phyloP scores from a whole-genome alignment of 2,329 filamentous ascomycete genomes.

The Exophiala spinifera region DNA sequence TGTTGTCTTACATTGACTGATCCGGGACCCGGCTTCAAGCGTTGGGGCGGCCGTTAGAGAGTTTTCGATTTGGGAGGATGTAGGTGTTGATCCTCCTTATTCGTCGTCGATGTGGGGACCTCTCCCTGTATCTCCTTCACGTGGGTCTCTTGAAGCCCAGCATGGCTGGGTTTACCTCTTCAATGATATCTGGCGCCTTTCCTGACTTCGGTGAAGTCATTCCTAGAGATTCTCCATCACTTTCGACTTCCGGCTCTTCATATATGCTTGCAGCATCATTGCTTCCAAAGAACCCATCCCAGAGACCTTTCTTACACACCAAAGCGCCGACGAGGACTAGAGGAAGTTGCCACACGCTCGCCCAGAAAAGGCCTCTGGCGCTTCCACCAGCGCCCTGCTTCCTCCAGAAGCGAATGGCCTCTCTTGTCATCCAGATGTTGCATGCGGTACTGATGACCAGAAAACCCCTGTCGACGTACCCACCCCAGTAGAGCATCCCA shows the following conservation, averaged over 20 bases:
- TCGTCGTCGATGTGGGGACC: too few relatives aligned
- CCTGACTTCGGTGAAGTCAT: conserved; percentile 17
- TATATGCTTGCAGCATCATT: conserved; percentile 51
- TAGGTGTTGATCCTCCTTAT: not conserved
- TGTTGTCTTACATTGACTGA: too few relatives aligned
- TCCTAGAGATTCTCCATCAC: conserved; percentile 19
- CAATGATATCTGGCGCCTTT: conserved; percentile 13
- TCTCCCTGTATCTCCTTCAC: not conserved
- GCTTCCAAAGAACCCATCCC: conserved; percentile 74
- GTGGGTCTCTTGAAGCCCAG: conserved; percentile 27
- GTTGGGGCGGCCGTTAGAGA: too few relatives aligned
- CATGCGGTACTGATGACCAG: conserved; percentile 74
- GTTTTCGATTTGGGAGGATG: not conserved
- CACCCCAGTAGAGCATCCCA: conserved; percentile 70
- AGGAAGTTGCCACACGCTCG: conserved; percentile 93
- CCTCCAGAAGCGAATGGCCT: conserved; percentile 79
- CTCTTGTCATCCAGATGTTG: conserved; percentile 79
- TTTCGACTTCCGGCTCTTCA: conserved; percentile 52
- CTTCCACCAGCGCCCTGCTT: conserved; percentile 73
- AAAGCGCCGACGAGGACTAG: conserved; percentile 86
- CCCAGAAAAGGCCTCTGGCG: conserved; percentile 88
- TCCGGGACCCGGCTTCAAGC: too few relatives aligned
- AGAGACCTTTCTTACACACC: conserved; percentile 89
- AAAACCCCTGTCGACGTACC: conserved; percentile 83
- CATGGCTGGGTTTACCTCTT: conserved; percentile 17